These are phyloP conservation scores for Botryosphaeria dothidea DNA, from an alignment of 2,329 filamentous ascomycete species.

Conservation along the genomic window DNA sequence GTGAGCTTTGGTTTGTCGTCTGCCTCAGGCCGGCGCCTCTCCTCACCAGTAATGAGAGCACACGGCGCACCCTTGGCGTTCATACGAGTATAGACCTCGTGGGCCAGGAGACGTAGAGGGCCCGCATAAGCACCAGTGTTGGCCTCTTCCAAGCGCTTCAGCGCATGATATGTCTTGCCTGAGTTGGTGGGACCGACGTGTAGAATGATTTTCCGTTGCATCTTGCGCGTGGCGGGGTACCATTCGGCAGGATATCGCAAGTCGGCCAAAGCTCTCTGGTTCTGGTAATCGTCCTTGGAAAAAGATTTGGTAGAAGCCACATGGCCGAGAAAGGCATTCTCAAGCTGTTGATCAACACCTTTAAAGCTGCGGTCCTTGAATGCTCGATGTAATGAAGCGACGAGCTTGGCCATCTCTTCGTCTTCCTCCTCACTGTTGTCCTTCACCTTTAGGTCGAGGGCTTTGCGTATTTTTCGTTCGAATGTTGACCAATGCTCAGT, in stretches of 20 bases:
- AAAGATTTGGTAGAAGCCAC: slow-evolving; percentile 32
- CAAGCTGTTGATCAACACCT: slow-evolving; percentile 60
- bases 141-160: slow-evolving; percentile 78
- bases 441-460: background rate
- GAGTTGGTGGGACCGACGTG: slow-evolving; percentile 98
- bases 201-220: slow-evolving; percentile 82
- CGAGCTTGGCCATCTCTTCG: background rate
- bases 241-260: slow-evolving; percentile 88
- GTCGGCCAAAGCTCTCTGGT: slow-evolving; percentile 63
- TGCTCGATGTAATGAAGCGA: background rate
- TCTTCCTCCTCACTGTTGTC: background rate
- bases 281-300: slow-evolving; percentile 37
- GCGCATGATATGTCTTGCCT: slow-evolving; percentile 93
- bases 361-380: slow-evolving; percentile 24
- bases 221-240: slow-evolving; percentile 79
- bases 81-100: slow-evolving; percentile 92
- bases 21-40: slow-evolving; percentile 69
- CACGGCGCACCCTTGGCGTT: slow-evolving; percentile 74
- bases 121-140: slow-evolving; percentile 85
- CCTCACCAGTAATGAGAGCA: slow-evolving; percentile 86
- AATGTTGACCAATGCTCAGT: background rate
- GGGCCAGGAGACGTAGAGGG: slow-evolving; percentile 82
- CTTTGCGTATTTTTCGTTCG: background rate
- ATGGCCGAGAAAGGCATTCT: slow-evolving; percentile 63
- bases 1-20: slow-evolving; percentile 45